Evolutionary conservation across 495 filamentous ascomycete genomes (phyloP).

Genomic region (Penicillium tannophilum): DNA sequence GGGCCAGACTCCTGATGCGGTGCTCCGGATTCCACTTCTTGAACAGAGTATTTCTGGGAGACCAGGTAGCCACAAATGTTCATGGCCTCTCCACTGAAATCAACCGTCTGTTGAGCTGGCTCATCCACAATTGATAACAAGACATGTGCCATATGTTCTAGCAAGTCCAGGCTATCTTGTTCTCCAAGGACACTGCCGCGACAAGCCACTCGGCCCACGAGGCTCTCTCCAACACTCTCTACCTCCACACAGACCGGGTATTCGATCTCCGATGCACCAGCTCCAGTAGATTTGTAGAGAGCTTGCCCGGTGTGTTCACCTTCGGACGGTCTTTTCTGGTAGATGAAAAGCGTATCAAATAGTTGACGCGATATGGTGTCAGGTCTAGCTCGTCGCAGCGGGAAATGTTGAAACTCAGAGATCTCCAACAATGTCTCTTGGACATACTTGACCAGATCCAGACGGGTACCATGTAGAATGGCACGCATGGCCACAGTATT

Average conservation of each 20-base stretch:
- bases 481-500: constrained; percentile 74
- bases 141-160: constrained; percentile 56
- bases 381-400: constrained; percentile 35
- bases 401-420: constrained; percentile 51
- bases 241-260: constrained; percentile 82
- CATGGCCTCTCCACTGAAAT: constrained; percentile 44
- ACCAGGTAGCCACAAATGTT: constrained; percentile 56
- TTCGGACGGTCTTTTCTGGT: constrained; percentile 55
- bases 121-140: constrained; percentile 52
- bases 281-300: constrained; percentile 59
- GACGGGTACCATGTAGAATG: constrained; percentile 38
- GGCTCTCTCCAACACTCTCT: constrained; percentile 54
- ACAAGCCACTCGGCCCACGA: constrained; percentile 72
- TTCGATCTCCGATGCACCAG: constrained; percentile 61
- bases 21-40: background rate
- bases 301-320: background rate
- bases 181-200: constrained; percentile 54
- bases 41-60: constrained; percentile 21
- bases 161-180: constrained; percentile 44
- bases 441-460: constrained; percentile 43
- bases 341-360: constrained; percentile 87
- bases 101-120: constrained; percentile 51
- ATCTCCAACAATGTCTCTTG: constrained; percentile 72
- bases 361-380: constrained; percentile 39
- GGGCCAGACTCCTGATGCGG: background rate